phyloP scores from a whole-genome alignment of 495 filamentous ascomycete species.

The Penicillium paxilli region DNA sequence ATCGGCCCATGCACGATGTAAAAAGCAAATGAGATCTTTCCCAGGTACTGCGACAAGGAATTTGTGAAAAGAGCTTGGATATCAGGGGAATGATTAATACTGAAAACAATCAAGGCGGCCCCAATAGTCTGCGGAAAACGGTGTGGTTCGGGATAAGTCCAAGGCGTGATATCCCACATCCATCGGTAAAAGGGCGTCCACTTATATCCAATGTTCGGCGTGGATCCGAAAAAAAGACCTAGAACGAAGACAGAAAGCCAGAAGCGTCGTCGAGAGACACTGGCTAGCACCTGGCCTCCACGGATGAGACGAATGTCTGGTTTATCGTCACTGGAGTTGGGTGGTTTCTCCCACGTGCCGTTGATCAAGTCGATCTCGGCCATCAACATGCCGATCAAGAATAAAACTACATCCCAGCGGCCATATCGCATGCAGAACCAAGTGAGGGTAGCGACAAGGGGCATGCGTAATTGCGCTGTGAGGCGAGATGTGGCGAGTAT shows the following conservation, averaged over 20 bases:
- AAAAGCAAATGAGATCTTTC: conserved; percentile 61
- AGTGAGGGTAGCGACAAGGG: conserved; percentile 43
- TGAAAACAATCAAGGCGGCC: conserved; percentile 55
- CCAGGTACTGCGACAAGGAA: conserved; percentile 59
- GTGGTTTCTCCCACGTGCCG: conserved; percentile 35
- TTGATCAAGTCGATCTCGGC: conserved; percentile 58
- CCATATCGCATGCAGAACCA: conserved; percentile 58
- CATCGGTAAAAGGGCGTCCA: conserved; percentile 48
- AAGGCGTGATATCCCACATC: conserved; percentile 40
- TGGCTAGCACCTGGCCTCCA: conserved; percentile 31
- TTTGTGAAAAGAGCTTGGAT: conserved; percentile 57
- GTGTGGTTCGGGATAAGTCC: conserved; percentile 43
- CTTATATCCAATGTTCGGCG: conserved; percentile 43
- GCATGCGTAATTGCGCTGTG: conserved; percentile 44
- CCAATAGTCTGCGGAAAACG: conserved; percentile 51
- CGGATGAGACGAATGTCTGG: conserved; percentile 20
- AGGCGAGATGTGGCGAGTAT: conserved; percentile 57
- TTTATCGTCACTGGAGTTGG: conserved; percentile 13
- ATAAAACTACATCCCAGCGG: conserved; percentile 61
- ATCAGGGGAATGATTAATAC: conserved; percentile 52
- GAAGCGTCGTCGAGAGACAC: conserved; percentile 46
- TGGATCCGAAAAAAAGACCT: conserved; percentile 45
- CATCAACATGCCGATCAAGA: conserved; percentile 59
- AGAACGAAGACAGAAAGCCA: conserved; percentile 53
- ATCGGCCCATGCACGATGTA: conserved; percentile 67